These are phyloP conservation scores for Serendipita sp. DNA, from an alignment of 768 basidiomycete species.

Conservation along the genomic window DNA sequence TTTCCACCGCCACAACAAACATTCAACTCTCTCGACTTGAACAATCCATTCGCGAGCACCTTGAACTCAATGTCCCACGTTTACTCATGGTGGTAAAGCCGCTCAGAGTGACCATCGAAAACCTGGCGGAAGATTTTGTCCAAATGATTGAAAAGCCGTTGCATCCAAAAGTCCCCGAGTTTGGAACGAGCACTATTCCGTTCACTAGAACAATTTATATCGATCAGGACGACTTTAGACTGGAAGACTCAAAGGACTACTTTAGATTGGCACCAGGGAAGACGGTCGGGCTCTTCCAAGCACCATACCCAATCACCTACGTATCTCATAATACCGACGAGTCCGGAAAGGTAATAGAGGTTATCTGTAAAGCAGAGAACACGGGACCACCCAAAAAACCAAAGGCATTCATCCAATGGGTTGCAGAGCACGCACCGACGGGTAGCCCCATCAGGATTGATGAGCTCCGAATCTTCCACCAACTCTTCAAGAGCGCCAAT, in stretches of 20 bases:
- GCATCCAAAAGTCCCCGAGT: conserved; percentile 82
- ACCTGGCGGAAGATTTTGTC: conserved; percentile 72
- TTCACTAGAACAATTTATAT: conserved; percentile 86
- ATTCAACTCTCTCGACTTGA: conserved; percentile 86
- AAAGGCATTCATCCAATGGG: conserved; percentile 95
- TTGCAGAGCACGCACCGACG: conserved; percentile 63
- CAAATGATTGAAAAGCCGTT: conserved; percentile 76
- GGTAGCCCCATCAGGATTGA: conserved; percentile 72
- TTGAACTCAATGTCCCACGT: conserved; percentile 76
- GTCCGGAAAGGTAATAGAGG: conserved; percentile 60
- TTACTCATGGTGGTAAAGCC: conserved; percentile 84
- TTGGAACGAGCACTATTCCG: conserved; percentile 66
- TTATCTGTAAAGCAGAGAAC: conserved; percentile 66
- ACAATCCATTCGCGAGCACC: conserved; percentile 69
- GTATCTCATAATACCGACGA: conserved; percentile 68
- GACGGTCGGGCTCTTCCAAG: conserved; percentile 91
- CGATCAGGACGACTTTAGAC: conserved; percentile 82
- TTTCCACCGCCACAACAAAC: conserved; percentile 67
- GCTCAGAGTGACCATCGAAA: conserved; percentile 81
- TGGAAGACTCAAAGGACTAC: conserved; percentile 84
- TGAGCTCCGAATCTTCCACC: conserved; percentile 85
- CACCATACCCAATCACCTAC: conserved; percentile 81
- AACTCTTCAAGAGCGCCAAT: conserved; percentile 86
- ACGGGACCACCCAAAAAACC: conserved; percentile 47
- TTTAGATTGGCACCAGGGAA: conserved; percentile 96